Base-by-base conservation (phyloP, 1,284 basidiomycete species). In the Crucibulum cyathiforme region DNA sequence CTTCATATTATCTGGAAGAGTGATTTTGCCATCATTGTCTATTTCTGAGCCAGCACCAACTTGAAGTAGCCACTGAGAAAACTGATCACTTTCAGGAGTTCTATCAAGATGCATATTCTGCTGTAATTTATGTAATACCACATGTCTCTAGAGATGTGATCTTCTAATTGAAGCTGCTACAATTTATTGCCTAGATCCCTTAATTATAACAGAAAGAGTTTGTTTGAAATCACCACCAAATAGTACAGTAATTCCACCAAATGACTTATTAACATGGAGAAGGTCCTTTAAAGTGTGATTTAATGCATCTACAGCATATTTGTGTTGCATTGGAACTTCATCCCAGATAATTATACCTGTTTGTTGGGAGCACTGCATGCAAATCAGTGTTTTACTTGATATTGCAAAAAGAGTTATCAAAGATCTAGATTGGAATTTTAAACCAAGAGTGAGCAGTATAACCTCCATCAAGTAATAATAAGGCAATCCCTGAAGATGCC, bases 401-500 rank as follows among this genome's bases (percentile, higher is more conserved):
- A 2, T 54, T 56, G 59, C 72, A 76, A 5, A 78, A 55, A 8
- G 71, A 74, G 1, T 64, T 39, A 8, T 69, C 64, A 61, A 67
- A 53, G 7, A 71, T 55, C 2, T 71, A 57, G 48, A 78, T 70
- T 7, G 80, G 80, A 46, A 82, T 80, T 51, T 76, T 74, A 67
- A 80, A 81, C 0, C 56, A 53, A 6, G 78, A 81, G 64, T 82
- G 79, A 8, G 79, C 71, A 53, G 80, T 84, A 2, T 71, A 60
- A 5, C 80, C 80, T 15, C 76, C 77, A 3, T 47, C 57, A 0
- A 82, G 59, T 0, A 82, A 65, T 8, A 80, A 2, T 77, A 79
- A 67, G 36, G 81, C 75, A 59, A 83, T 78, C 0, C 81, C 81
- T 36, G 77, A 81, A 3, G 80, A 81, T 17, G 80, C 77, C 13